These are phyloP conservation scores for Pseudogymnoascus sp. DNA, from an alignment of 2,329 filamentous ascomycete genomes.

Conservation along the genomic window DNA sequence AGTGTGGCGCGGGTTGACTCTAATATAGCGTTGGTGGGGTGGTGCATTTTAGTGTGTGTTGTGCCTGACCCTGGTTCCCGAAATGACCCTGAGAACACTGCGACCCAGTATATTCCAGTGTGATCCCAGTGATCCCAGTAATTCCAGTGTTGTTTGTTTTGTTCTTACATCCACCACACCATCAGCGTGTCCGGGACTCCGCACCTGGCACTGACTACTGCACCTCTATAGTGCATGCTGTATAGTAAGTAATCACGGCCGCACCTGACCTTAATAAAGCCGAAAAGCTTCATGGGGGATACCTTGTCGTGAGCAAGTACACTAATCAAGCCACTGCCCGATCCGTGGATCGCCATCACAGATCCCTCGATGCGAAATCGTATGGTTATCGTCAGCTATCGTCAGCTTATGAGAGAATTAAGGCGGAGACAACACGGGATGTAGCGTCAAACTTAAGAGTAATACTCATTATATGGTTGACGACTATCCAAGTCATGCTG, in stretches of 20 bases:
- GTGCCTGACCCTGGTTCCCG: neutral
- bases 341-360: neutral
- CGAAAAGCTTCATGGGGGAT: neutral
- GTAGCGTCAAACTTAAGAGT: neutral
- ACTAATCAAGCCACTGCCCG: neutral
- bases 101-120: neutral
- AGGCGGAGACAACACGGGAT: neutral
- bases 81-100: neutral
- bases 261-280: neutral
- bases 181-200: neutral
- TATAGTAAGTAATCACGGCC: neutral
- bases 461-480: neutral
- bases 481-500: neutral
- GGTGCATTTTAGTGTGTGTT: neutral
- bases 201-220: neutral
- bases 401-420: neutral
- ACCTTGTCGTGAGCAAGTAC: neutral
- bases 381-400: neutral
- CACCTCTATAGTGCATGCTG: neutral
- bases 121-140: neutral
- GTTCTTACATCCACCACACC: neutral
- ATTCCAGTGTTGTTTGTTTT: neutral
- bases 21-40: conserved; percentile 2
- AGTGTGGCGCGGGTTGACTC: neutral
- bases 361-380: neutral